Evolutionary conservation across 192 early-diverging fungal genomes (phyloP), one percentile per base, ranked within the genome.

Genomic region (Coemansia sp.): DNA sequence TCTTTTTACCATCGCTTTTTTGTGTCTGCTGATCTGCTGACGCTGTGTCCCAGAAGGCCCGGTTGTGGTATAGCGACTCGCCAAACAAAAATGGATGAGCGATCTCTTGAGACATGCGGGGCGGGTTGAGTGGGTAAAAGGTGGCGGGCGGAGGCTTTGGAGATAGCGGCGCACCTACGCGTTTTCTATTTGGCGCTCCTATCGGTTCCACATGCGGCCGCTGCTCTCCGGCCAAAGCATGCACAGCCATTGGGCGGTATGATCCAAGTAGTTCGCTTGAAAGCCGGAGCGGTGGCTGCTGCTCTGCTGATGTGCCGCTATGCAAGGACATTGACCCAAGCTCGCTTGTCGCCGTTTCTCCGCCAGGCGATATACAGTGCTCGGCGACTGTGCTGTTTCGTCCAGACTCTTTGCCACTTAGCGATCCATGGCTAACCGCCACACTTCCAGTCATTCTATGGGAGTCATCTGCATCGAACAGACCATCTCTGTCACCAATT

Each of bases 151-250:
- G 65, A 6, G 52, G 23, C 15, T 48, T 68, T 9, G 67, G 61
- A 13, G 76, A 69, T 2, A 60, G 60, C 12, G 68, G 47, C 4
- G 61, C 74, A 12, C 63, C 59, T 18, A 11, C 54, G 40, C 74
- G 71, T 32, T 64, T 48, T 49, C 71, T 63, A 38, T 53, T 50
- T 9, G 79, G 79, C 5, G 79, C 79, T 6, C 79, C 79, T 19
- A 81, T 81, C 4, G 79, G 79, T 26, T 76, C 79, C 37, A 81
- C 68, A 38, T 68, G 61, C 23, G 79, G 74, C 6, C 75, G 75
- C 21, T 47, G 16, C 12, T 56, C 39, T 13, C 47, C 63, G 10
- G 48, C 54, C 9, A 50, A 43, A n/a, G 41, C 3, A 48, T 42
- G 37, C 10, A 60, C n/a, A 37, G 23, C 45, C n/a, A 61, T 26